Conservation (phyloP, 306 rosid genomes). For the Corylus avellana region DNA sequence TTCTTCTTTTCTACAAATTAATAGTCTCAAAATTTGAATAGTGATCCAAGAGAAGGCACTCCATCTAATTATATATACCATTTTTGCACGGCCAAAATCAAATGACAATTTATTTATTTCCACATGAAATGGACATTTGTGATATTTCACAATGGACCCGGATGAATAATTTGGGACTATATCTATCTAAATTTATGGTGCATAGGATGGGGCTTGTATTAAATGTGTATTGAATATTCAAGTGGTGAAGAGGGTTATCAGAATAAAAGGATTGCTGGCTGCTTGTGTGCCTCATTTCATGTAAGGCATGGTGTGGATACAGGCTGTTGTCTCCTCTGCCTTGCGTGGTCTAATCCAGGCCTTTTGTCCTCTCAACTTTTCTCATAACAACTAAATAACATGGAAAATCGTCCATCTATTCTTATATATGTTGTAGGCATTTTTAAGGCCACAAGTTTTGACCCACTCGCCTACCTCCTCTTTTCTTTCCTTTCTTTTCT, state of each 20-base stretch:
- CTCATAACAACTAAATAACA: too few species aligned
- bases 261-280: constrained; percentile 30
- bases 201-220: constrained; percentile 2
- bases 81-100: background rate
- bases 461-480: too few species aligned
- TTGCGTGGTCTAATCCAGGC: constrained; percentile 48
- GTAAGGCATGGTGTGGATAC: constrained; percentile 30
- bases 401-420: too few species aligned
- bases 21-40: too few species aligned
- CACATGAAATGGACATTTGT: constrained; percentile 2
- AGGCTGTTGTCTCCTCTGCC: constrained; percentile 17
- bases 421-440: too few species aligned
- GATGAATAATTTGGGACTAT: background rate
- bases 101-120: background rate
- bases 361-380: constrained; percentile 29
- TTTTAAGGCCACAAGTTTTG: too few species aligned
- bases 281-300: constrained; percentile 38
- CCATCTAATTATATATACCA: too few species aligned
- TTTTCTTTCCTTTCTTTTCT: too few species aligned
- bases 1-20: too few species aligned
- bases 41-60: too few species aligned
- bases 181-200: background rate
- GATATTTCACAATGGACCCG: constrained; percentile 7
- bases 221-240: constrained; percentile 17
- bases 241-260: constrained; percentile 27